phyloP scores from a whole-genome alignment of 352 stramenopile species.

The Pythium brachiatum region DNA sequence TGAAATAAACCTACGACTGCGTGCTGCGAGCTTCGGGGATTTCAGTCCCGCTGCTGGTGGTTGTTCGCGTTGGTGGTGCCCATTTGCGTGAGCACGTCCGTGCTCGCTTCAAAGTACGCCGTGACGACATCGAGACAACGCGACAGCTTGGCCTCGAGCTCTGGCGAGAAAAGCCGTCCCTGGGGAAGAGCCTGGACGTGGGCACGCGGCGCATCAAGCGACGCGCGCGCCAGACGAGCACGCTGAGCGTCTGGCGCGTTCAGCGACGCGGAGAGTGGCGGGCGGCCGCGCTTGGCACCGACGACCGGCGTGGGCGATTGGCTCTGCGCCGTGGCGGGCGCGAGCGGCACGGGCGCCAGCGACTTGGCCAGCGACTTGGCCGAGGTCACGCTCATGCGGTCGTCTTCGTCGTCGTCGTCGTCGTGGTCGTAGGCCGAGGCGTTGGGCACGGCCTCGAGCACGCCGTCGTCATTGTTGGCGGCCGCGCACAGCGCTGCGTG shows the following conservation, averaged over 20 bases:
- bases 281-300: constrained; percentile 10
- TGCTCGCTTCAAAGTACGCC: constrained; percentile 16
- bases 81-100: constrained; percentile 11
- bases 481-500: constrained; percentile 2
- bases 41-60: neutral
- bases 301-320: neutral
- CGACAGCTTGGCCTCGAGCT: constrained; percentile 17
- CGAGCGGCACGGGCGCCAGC: neutral
- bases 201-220: neutral
- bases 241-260: neutral
- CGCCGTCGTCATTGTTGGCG: constrained; percentile 11
- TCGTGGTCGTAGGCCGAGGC: constrained; percentile 9
- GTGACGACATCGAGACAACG: constrained; percentile 14
- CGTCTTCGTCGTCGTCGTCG: constrained; percentile 12
- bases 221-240: constrained; percentile 3
- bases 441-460: constrained; percentile 14
- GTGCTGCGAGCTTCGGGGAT: neutral
- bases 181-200: neutral
- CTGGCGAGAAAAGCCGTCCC: constrained; percentile 9
- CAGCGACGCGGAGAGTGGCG: constrained; percentile 5
- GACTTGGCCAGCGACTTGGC: no score
- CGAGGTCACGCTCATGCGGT: neutral
- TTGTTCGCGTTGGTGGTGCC: constrained; percentile 40
- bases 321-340: no score
- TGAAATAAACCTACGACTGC: no score